Base-by-base conservation (phyloP, 2,329 filamentous ascomycete genomes). In the Cladobotryum mycophilum region DNA sequence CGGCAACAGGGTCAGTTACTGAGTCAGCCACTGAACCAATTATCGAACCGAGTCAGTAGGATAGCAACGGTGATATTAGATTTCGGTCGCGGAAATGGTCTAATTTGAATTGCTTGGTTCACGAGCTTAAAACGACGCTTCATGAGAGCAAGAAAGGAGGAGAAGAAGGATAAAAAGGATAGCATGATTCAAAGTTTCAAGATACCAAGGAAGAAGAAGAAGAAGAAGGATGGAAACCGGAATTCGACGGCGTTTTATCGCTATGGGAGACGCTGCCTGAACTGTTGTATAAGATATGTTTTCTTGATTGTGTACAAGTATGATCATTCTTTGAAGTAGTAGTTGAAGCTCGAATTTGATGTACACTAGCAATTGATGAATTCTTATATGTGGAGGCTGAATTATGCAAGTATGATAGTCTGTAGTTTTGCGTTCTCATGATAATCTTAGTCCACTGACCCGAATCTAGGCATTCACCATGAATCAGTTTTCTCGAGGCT, bases 1-100 rank as follows among this genome's bases (percentile, higher is more conserved):
- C 60, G n/a, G 61, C 58, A 34, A 54, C 59, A 6, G 49, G 52
- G 9, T 50, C 53, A 4, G 25, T 30, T 30, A 43, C 49, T 33
- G 49, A 48, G 7, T 49, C 42, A 36, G 49, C 38, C 11, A 41
- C 48, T 30, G 33, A 49, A 45, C n/a, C 46, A 25, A 14, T 13
- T 13, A 13, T 20, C 20, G 40, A 22, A 18, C 6, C 49, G 12
- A 52, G 45, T 45, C 45, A 48, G 17, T 48, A 48, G 41, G 22
- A 13, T 15, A 30, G 41, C 45, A n/a, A 4, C 34, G 25, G 3
- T 38, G 22, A 17, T 38, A 35, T 25, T 30, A 35, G 38, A 33
- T 20, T 45, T 41, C 7, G 22, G 33, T 18, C 14, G 25, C 25
- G 41, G 14, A 17, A 9, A n/a, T 14, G 7, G 22, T 33, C 25